phyloP scores from a whole-genome alignment of 2,329 filamentous ascomycete species.

The Botrytis medusae region DNA sequence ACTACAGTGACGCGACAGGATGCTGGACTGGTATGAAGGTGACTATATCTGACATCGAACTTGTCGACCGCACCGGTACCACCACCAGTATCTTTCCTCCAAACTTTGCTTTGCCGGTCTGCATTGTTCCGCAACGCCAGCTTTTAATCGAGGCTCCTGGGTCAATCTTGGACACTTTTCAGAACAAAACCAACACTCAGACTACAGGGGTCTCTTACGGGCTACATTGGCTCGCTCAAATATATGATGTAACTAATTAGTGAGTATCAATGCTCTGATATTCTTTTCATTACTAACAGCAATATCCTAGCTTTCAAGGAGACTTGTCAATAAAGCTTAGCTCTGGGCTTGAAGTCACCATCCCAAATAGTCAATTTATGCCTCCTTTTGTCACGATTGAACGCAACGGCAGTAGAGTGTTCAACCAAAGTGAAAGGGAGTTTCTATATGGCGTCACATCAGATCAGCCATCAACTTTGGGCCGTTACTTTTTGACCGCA shows the following conservation, averaged over 20 bases:
- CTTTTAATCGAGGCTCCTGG: slow-evolving; percentile 6
- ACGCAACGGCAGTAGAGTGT: background rate
- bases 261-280: background rate
- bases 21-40: slow-evolving; percentile 16
- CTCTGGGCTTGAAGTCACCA: background rate
- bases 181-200: slow-evolving; percentile 1
- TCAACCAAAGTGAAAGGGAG: slow-evolving; percentile 2
- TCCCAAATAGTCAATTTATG: slow-evolving; percentile 12
- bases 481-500: slow-evolving; percentile 7
- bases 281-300: background rate
- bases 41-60: slow-evolving; percentile 13
- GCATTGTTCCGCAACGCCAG: slow-evolving; percentile 13
- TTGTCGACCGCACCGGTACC: background rate
- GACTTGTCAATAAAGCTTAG: slow-evolving; percentile 11
- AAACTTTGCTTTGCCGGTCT: slow-evolving; percentile 9
- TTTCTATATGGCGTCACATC: background rate
- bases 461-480: slow-evolving; percentile 2
- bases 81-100: slow-evolving; percentile 6
- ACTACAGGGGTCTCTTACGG: slow-evolving; percentile 5
- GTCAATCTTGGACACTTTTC: background rate
- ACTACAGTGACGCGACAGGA: slow-evolving; percentile 6
- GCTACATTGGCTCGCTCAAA: slow-evolving; percentile 4
- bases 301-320: slow-evolving; percentile 1
- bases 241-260: slow-evolving; percentile 1
- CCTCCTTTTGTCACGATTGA: background rate